Evolutionary conservation across 495 filamentous ascomycete genomes (phyloP).

Genomic region (Podospora comata): DNA sequence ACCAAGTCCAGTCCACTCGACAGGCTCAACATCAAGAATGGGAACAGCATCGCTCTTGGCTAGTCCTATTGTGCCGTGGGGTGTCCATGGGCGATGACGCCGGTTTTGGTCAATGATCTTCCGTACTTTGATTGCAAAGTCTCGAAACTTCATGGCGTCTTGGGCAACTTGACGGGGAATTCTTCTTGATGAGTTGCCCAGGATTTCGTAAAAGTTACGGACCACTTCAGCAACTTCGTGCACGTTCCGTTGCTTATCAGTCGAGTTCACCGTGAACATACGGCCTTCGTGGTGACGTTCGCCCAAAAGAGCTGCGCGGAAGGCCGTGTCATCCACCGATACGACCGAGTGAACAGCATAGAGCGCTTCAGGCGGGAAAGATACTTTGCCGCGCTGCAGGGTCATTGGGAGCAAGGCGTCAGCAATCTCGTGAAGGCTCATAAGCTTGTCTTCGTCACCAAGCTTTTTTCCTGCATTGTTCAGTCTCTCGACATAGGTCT

Average conservation of each 20-base stretch:
- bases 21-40: constrained; percentile 18
- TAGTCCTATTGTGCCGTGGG: constrained; percentile 51
- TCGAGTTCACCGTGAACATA: constrained; percentile 38
- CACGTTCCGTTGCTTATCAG: constrained; percentile 28
- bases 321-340: constrained; percentile 52
- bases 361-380: constrained; percentile 53
- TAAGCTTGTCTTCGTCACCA: constrained; percentile 48
- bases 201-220: constrained; percentile 32
- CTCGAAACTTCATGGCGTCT: constrained; percentile 11
- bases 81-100: constrained; percentile 56
- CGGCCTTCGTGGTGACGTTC: constrained; percentile 37
- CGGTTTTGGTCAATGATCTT: constrained; percentile 65
- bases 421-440: constrained; percentile 64
- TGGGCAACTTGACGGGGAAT: not conserved
- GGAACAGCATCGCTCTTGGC: constrained; percentile 25
- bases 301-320: constrained; percentile 36
- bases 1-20: constrained; percentile 48
- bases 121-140: constrained; percentile 65
- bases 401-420: constrained; percentile 43
- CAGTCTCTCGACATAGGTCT: constrained; percentile 48
- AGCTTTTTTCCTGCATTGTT: constrained; percentile 50
- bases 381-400: constrained; percentile 44
- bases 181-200: constrained; percentile 1
- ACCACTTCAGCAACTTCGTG: constrained; percentile 31
- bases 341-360: constrained; percentile 68